These are phyloP conservation scores for Hymenochaete sp. DNA, from an alignment of 1,284 basidiomycete species.

Conservation along the genomic window DNA sequence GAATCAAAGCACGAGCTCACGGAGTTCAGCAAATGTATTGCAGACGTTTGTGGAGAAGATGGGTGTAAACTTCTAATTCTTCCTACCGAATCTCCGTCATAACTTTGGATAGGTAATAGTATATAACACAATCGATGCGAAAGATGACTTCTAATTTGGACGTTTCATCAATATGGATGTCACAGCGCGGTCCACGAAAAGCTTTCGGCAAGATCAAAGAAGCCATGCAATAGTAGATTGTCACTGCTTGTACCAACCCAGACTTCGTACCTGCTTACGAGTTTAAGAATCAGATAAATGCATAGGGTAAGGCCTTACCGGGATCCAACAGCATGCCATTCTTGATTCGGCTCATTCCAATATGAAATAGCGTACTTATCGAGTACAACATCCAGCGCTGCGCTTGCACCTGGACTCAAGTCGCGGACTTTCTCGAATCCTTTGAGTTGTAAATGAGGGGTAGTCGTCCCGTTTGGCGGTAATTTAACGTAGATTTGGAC, in stretches of 20 bases:
- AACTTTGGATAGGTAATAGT: too few species aligned
- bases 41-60: slow-evolving; percentile 6
- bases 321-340: slow-evolving; percentile 34
- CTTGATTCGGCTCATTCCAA: slow-evolving; percentile 38
- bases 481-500: slow-evolving; percentile 61
- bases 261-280: slow-evolving; percentile 36
- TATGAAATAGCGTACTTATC: slow-evolving; percentile 54
- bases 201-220: slow-evolving; percentile 31
- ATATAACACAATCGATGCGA: not conserved
- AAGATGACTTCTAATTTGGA: not conserved
- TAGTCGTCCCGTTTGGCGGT: slow-evolving; percentile 43
- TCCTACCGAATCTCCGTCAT: not conserved
- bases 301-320: not conserved
- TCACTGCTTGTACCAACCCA: slow-evolving; percentile 41
- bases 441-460: slow-evolving; percentile 48
- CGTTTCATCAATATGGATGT: slow-evolving; percentile 2
- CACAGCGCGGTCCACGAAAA: slow-evolving; percentile 44
- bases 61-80: not conserved
- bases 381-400: slow-evolving; percentile 35
- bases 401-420: slow-evolving; percentile 36
- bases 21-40: not conserved
- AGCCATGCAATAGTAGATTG: slow-evolving; percentile 32
- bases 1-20: not conserved
- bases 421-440: slow-evolving; percentile 50
- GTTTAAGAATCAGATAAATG: not conserved